Evolutionary conservation across 345 rosid genomes (phyloP).

Genomic region (Linum lewisii): DNA sequence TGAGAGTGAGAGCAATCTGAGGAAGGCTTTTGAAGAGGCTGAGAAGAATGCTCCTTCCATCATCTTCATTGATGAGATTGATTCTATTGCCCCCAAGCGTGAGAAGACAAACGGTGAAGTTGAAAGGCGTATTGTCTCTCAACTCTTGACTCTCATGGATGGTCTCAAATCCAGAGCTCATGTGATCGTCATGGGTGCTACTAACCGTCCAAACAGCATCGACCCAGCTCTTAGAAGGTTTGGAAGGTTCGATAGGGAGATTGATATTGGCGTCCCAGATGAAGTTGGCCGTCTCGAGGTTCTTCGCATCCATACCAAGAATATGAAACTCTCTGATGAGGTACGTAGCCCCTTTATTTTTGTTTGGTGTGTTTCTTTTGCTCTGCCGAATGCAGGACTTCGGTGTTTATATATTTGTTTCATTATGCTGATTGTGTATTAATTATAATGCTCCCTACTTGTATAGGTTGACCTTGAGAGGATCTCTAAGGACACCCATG

Average conservation of each 20-base stretch:
- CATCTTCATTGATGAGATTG: constrained; percentile 58
- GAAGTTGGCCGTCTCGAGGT: constrained; percentile 45
- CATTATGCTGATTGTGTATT: not conserved
- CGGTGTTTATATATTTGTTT: not conserved
- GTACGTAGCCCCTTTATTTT: constrained; percentile 14
- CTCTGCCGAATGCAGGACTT: not conserved
- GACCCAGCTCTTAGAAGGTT: constrained; percentile 45
- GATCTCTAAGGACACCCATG: constrained; percentile 49
- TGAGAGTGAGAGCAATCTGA: constrained; percentile 63
- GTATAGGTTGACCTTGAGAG: constrained; percentile 52
- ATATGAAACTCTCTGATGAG: constrained; percentile 42
- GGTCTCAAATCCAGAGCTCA: constrained; percentile 40
- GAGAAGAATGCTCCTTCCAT: constrained; percentile 55
- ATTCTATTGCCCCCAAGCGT: constrained; percentile 63
- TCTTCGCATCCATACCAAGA: constrained; percentile 45
- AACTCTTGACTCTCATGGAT: constrained; percentile 49
- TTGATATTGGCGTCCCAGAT: constrained; percentile 43
- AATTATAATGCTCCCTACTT: not conserved
- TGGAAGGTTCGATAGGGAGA: constrained; percentile 45
- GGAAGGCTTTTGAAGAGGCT: constrained; percentile 70
- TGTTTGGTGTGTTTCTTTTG: not conserved
- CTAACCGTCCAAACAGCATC: constrained; percentile 38
- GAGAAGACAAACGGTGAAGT: constrained; percentile 64
- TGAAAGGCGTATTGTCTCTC: constrained; percentile 55
- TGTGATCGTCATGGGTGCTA: constrained; percentile 42